These are phyloP conservation scores for Holtermanniella nyarrowii DNA, from an alignment of 768 basidiomycete genomes.

Conservation along the genomic window DNA sequence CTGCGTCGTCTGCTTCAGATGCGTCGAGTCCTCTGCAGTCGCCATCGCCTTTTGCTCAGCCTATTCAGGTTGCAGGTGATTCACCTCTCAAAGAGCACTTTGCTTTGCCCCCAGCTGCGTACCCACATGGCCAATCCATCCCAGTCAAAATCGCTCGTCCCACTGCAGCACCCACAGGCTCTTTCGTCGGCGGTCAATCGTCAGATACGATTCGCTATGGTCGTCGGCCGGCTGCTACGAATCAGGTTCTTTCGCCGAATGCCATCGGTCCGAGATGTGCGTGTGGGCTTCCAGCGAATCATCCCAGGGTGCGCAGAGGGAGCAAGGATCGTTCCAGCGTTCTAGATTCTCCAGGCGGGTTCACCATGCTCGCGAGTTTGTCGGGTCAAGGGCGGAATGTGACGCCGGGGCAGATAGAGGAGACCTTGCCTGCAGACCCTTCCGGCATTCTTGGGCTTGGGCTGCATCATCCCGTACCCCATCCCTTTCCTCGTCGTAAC, in stretches of 20 bases:
- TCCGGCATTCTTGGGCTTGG: background rate
- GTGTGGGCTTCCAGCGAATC: constrained; percentile 27
- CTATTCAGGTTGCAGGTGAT: constrained; percentile 11
- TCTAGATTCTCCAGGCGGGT: constrained; percentile 19
- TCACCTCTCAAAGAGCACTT: constrained; percentile 34
- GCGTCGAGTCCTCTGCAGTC: constrained; percentile 30
- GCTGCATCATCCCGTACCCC: background rate
- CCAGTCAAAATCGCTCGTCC: constrained; percentile 31
- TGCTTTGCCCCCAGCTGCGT: constrained; percentile 36
- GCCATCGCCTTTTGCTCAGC: constrained; percentile 17
- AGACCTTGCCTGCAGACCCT: background rate
- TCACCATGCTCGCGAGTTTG: constrained; percentile 10
- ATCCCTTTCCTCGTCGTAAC: constrained; percentile 1
- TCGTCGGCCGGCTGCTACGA: constrained; percentile 32
- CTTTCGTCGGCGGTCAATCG: constrained; percentile 17
- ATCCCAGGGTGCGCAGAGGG: constrained; percentile 22
- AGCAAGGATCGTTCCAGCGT: constrained; percentile 15
- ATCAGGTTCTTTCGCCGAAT: constrained; percentile 36
- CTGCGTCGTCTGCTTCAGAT: constrained; percentile 23
- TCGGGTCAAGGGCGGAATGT: background rate
- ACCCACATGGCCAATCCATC: constrained; percentile 19
- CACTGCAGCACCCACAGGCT: constrained; percentile 4
- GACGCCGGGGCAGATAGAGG: background rate
- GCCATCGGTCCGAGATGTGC: constrained; percentile 32
- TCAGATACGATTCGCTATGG: constrained; percentile 39